Conservation (phyloP, 352 stramenopile species). For the Globisporangium alternatum region DNA sequence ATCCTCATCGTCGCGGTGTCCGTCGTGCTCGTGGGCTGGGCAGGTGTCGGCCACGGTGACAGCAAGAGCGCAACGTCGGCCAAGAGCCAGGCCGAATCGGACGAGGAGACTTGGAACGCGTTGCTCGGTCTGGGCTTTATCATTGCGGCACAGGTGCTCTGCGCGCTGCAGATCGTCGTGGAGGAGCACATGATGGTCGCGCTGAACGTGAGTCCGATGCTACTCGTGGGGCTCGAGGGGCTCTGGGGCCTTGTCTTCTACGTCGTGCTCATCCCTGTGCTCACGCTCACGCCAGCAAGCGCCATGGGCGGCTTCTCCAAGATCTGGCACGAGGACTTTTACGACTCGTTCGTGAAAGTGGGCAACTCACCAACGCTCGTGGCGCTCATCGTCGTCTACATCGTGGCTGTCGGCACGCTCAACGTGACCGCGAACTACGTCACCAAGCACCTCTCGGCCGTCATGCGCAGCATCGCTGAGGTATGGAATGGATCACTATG, state of each 20-base stretch:
- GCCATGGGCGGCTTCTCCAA: constrained; percentile 46
- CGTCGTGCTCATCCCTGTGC: constrained; percentile 58
- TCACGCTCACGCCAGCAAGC: constrained; percentile 51
- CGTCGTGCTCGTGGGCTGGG: constrained; percentile 68
- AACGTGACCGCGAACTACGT: constrained; percentile 86
- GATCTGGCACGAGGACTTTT: constrained; percentile 83
- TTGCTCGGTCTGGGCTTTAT: constrained; percentile 76
- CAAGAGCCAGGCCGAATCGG: constrained; percentile 13
- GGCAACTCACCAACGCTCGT: constrained; percentile 62
- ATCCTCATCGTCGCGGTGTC: constrained; percentile 75
- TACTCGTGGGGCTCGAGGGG: constrained; percentile 85
- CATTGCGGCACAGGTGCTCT: constrained; percentile 76
- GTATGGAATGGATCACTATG: constrained; percentile 19
- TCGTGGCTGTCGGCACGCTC: constrained; percentile 71
- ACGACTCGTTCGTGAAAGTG: constrained; percentile 76
- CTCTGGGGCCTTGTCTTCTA: constrained; percentile 88
- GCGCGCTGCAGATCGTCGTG: constrained; percentile 87
- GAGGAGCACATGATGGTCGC: constrained; percentile 87
- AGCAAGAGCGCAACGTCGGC: constrained; percentile 1
- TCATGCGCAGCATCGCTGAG: constrained; percentile 83
- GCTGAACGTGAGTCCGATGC: constrained; percentile 82
- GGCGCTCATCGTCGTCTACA: constrained; percentile 54
- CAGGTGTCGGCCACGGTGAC: constrained; percentile 40
- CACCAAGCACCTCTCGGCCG: constrained; percentile 80
- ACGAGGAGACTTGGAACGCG: constrained; percentile 38